Evolutionary conservation across 2,329 filamentous ascomycete species (phyloP).

Genomic region (Exutisphaerella laricina): DNA sequence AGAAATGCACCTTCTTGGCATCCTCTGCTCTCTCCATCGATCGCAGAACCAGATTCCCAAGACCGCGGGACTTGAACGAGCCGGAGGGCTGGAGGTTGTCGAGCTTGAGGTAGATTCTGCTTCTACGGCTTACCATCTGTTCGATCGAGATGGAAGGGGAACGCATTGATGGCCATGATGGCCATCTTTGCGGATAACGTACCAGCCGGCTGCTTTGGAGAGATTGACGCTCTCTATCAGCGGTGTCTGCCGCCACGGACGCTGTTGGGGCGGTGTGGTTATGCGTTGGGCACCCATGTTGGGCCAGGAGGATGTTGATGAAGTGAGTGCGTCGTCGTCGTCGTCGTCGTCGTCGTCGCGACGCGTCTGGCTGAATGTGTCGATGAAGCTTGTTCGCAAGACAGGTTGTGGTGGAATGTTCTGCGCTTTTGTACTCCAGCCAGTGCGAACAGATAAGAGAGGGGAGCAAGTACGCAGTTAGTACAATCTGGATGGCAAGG

Average conservation of each 20-base stretch:
- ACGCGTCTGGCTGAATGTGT: not conserved
- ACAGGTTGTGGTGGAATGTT: not conserved
- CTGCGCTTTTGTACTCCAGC: too few species aligned
- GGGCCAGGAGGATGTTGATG: not conserved
- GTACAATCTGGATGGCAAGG: too few species aligned
- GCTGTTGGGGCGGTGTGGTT: constrained; percentile 4
- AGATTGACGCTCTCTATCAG: constrained; percentile 61
- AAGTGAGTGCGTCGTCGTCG: too few species aligned
- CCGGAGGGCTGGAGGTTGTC: constrained; percentile 79
- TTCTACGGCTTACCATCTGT: constrained; percentile 20
- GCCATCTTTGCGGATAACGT: too few species aligned
- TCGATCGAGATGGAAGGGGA: constrained; percentile 4
- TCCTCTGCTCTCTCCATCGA: constrained; percentile 35
- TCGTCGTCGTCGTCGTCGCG: too few species aligned
- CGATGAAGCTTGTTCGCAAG: not conserved
- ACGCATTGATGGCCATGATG: too few species aligned
- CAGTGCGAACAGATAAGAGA: too few species aligned
- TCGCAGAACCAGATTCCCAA: constrained; percentile 64
- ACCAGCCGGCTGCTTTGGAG: constrained; percentile 68
- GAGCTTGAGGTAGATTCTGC: constrained; percentile 78
- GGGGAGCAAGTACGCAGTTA: too few species aligned
- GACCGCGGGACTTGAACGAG: constrained; percentile 75
- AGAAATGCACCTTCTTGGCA: constrained; percentile 56
- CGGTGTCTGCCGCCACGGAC: constrained; percentile 67
- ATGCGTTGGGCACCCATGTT: constrained; percentile 2